Evolutionary conservation across 2,329 filamentous ascomycete species (phyloP), one percentile per base, ranked within the genome.

Genomic region (Epichloe glyceriae): DNA sequence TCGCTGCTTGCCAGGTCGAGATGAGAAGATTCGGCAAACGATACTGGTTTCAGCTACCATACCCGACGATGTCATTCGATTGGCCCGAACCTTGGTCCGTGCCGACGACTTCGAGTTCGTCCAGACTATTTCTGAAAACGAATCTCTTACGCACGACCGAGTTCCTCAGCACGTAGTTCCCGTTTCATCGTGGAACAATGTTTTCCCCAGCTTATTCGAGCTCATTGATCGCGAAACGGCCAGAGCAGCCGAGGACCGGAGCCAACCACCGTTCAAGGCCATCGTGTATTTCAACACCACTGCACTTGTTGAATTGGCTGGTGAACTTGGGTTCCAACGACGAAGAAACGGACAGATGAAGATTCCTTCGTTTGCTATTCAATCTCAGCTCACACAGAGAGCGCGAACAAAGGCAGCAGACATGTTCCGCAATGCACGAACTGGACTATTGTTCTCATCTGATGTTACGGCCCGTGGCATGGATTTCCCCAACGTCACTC

Each of bases 31-130:
- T 50, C 82, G 91, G 47, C 93, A 98, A 67, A 96, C 90, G 6
- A 80, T 98, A 60, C 83, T 98, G 67, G 96, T 95, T 67, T 97
- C 91, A 14, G 93, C 93, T 43, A 98, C 93, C 11, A 86, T 98
- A 34, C 88, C 91, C 44, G 76, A 78, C 53, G 80, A 89, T 55
- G 91, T 98, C 43, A 82, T 95, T 57, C 70, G 77, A 42, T 78
- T 97, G 46, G 91, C 94, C 40, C 79, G 83, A 53, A 69, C 72
- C 57, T 88, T 88, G 57, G 83, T 97, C 64, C 88, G 90, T 63
- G 78, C 80, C 2, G 73, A 75, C 54, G 77, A 88, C 58, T 97
- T 95, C 67, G 81, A 94, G 63, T 95, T 93, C 61, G 81, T 96
- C 53, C 86, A 91, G 66, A 95, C 88, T n/a, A 86, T 98, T 54